Evolutionary conservation across 169 alveolate genomes (phyloP).

Genomic region (Toxoplasma gondii): DNA sequence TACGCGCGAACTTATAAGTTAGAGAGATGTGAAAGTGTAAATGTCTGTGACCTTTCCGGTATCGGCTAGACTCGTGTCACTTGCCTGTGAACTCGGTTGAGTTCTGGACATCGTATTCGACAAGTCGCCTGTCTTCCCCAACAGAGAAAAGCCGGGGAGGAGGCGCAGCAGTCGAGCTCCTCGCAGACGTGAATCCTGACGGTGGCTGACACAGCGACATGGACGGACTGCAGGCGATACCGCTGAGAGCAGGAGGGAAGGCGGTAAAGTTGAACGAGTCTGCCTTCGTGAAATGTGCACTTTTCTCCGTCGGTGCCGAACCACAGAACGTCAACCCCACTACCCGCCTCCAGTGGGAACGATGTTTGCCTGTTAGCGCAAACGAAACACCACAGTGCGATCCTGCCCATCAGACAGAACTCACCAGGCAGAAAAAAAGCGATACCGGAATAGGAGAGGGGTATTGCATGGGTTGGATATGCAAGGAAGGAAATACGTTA

Average conservation of each 20-base stretch:
- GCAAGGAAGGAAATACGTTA: neutral
- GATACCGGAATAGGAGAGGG: neutral
- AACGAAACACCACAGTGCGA: neutral
- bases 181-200: constrained; percentile 48
- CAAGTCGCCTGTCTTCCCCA: constrained; percentile 70
- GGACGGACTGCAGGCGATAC: neutral
- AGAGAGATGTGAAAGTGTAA: too few relatives aligned
- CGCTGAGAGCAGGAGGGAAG: constrained; percentile 40
- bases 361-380: constrained; percentile 63
- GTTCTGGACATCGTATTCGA: constrained; percentile 65
- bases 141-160: constrained; percentile 68
- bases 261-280: neutral
- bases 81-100: constrained; percentile 65
- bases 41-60: too few relatives aligned
- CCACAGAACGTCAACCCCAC: constrained; percentile 64
- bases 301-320: constrained; percentile 25
- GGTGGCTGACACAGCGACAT: constrained; percentile 38
- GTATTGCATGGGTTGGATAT: neutral
- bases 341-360: constrained; percentile 64
- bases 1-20: too few relatives aligned
- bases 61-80: neutral
- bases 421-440: neutral
- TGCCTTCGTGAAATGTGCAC: neutral
- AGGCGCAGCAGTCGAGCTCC: constrained; percentile 42
- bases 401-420: too few relatives aligned